phyloP scores from a whole-genome alignment of 805 yeast species.

The Wickerhamomyces bisporus region DNA sequence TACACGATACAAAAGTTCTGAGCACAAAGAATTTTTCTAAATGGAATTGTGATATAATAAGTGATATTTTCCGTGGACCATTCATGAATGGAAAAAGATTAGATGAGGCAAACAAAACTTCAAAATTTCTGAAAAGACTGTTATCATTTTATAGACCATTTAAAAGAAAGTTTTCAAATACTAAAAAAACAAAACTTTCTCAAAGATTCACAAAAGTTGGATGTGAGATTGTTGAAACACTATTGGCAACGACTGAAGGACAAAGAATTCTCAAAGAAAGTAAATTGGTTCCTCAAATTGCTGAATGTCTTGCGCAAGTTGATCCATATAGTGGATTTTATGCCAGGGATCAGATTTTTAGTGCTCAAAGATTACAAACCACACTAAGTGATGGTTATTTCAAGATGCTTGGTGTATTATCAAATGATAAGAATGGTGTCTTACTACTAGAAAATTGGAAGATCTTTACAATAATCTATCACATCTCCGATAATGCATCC shows the following conservation, averaged over 20 bases:
- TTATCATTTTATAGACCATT: conserved; percentile 89
- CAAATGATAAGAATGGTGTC: conserved; percentile 57
- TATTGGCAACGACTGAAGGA: conserved; percentile 63
- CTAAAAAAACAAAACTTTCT: conserved; percentile 45
- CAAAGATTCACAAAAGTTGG: conserved; percentile 66
- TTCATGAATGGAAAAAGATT: conserved; percentile 63
- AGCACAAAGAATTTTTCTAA: conserved; percentile 71
- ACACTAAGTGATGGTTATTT: conserved; percentile 77
- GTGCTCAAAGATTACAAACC: conserved; percentile 48
- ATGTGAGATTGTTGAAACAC: conserved; percentile 61
- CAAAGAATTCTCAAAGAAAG: conserved; percentile 59
- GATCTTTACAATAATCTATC: conserved; percentile 73
- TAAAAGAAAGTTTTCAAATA: conserved; percentile 68
- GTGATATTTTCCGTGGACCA: conserved; percentile 78
- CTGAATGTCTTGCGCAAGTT: conserved; percentile 82
- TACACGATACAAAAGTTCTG: conserved; percentile 65
- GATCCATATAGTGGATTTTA: conserved; percentile 75
- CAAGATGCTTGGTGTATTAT: conserved; percentile 68
- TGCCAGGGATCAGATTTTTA: conserved; percentile 70
- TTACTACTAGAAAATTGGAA: conserved; percentile 76
- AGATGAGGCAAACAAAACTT: conserved; percentile 71
- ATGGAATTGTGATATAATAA: conserved; percentile 84
- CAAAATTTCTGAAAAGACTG: conserved; percentile 81
- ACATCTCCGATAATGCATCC: conserved; percentile 52
- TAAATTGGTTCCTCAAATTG: conserved; percentile 80